Evolutionary conservation across 192 early-diverging fungal genomes (phyloP).

Genomic region (Coemansia guatemalensis): DNA sequence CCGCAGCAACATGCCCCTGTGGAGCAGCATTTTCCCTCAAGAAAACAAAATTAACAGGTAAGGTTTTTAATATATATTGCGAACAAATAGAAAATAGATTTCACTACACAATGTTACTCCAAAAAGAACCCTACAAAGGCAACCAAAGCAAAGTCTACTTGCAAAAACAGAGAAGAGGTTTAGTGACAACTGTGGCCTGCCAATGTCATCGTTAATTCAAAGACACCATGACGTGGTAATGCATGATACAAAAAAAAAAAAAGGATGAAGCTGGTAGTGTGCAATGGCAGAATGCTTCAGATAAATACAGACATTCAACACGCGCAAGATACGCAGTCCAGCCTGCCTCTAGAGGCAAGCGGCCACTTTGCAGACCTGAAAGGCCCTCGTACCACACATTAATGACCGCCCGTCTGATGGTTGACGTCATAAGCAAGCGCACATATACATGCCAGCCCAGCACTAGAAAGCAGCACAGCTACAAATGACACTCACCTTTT

Average conservation of each 20-base stretch:
- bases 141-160: neutral
- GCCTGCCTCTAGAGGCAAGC: slow-evolving; percentile 13
- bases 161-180: neutral
- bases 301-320: slow-evolving; percentile 54
- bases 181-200: neutral
- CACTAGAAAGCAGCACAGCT: neutral
- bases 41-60: too few relatives aligned
- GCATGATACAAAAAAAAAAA: neutral
- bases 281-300: slow-evolving; percentile 30
- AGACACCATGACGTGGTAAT: neutral
- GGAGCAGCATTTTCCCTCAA: too few relatives aligned
- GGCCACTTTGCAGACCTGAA: slow-evolving; percentile 45
- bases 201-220: neutral
- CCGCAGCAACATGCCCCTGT: too few relatives aligned
- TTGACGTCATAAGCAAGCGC: slow-evolving; percentile 41
- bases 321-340: slow-evolving; percentile 49
- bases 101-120: neutral
- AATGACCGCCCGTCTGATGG: slow-evolving; percentile 53
- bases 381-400: slow-evolving; percentile 41
- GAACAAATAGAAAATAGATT: neutral
- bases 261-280: neutral
- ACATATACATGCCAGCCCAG: neutral
- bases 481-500: neutral
- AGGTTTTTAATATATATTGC: too few relatives aligned
- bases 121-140: neutral